Evolutionary conservation across 208 protist genomes (phyloP).

Genomic region (Leishmania turanica): DNA sequence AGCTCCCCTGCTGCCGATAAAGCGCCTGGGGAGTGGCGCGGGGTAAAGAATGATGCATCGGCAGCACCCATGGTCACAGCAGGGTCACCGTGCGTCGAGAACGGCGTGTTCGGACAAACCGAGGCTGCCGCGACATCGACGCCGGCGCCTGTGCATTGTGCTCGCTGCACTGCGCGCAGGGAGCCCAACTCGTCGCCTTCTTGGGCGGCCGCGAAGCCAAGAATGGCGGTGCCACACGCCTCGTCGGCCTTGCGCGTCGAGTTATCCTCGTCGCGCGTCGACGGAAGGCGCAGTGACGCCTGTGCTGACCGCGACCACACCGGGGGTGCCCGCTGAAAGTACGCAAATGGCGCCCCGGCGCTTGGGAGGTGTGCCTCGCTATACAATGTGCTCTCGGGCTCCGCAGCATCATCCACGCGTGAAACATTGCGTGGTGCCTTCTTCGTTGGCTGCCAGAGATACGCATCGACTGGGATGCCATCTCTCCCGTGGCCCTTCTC

Average conservation of each 20-base stretch:
- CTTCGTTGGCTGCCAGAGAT: background rate
- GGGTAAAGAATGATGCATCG: background rate
- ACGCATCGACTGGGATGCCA: background rate
- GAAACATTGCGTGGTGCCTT: background rate
- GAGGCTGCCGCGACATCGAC: background rate
- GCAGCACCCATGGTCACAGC: background rate
- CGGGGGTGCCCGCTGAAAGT: constrained; percentile 28
- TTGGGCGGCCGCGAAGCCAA: background rate
- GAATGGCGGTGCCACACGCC: background rate
- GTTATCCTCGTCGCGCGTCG: background rate
- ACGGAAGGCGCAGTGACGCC: background rate
- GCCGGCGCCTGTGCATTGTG: background rate
- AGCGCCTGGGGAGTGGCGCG: background rate
- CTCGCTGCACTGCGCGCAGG: background rate
- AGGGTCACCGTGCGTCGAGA: background rate
- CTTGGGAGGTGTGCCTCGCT: background rate
- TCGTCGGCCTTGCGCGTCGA: background rate
- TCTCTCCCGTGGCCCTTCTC: background rate
- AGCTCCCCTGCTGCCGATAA: background rate
- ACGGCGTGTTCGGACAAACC: background rate
- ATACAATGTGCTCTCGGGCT: background rate
- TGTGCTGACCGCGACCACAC: background rate
- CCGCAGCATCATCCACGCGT: background rate
- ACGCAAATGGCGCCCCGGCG: constrained; percentile 9
- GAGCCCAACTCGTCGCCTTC: background rate